Base-by-base conservation (phyloP, 345 rosid genomes). In the Lumnitzera racemosa region DNA sequence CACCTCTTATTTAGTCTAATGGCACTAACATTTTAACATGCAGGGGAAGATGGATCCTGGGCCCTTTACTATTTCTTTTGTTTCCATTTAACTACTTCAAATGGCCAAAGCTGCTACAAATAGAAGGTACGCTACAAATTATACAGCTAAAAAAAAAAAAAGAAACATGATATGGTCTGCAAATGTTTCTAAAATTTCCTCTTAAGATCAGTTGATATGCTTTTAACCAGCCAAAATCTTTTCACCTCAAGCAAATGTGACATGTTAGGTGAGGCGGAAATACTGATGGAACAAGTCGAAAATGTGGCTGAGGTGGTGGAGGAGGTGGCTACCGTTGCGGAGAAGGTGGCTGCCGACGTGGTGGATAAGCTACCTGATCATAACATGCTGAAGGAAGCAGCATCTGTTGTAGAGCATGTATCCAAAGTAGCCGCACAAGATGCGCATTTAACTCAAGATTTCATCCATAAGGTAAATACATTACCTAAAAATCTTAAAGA, bases 41-140 rank as follows among this genome's bases (percentile, higher is more conserved):
- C 81, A 90, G 97, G 92, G 87, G 62, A 64, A 82, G 63, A 61
- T 85, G 84, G 87, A 2, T 78, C 31, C 6, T 84, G 65, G 97
- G 86, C 47, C 70, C 85, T 50, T 46, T 76, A 25, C 53, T 88
- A 8, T 53, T 86, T 20, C 14, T 90, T 23, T 25, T 78, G 2
- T 52, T 85, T 23, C 83, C 91, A 1, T 76, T 79, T 16, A 85
- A 80, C 89, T 82, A 80, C 72, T 66, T 55, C 58, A 65, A 79
- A 64, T 69, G 79, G 66, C 67, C 69, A 41, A 61, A 71, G 43
- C 56, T 88, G 24, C 65, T 72, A 57, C 72, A 14, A 53, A 75
- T 90, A 23, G 80, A 82, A 82, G 90, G 96, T 85, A 67, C 2
- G 53, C 11, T 15, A 25, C 15, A 29, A 57, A 49, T 11, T 58